Evolutionary conservation across 768 basidiomycete genomes (phyloP), one percentile per base, ranked within the genome.

Genomic region (Phylloporus scabripes): DNA sequence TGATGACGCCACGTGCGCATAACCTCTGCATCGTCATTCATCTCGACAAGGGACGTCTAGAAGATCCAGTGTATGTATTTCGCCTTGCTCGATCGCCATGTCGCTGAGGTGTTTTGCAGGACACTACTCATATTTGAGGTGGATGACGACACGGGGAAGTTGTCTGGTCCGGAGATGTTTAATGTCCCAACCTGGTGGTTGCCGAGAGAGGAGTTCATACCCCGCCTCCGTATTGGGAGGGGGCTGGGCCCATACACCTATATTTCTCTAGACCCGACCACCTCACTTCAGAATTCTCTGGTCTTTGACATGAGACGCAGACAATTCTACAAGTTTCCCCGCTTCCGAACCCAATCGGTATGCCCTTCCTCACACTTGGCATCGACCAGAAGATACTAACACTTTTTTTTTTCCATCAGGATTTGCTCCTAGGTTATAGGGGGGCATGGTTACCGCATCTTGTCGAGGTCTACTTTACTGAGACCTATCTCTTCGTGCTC

Each of bases 301-400:
- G 20, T 61, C 6, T 60, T 60, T 33, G 53, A 60, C 47, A 34
- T 50, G 4, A 34, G 20, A 12, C 26, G 6, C 23, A 50, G 56
- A 32, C 60, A 24, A 18, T 60, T 59, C 45, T 56, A 53, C 49
- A 62, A 59, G 38, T 60, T 57, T 18, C 60, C 60, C 11, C 45
- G 34, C 8, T 62, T 60, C 17, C 48, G 53, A 36, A 53, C 51
- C 6, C 57, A 41, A 23, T 20, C 48, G 51, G 57, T 59, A 45
- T 12, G 15, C 15, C 23, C 8, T n/a, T 34, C 4, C 45, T 8
- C 42, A 34, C 17, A 6, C 15, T n/a, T 5, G 4, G 2, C 10
- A 2, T 18, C 5, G 9, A n/a, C 17, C 17, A 33, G n/a, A 10
- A 42, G n/a, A 14, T 8, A 5, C 42, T 53, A 0, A 42, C 21